These are phyloP conservation scores for Penicillium crystallinum DNA, from an alignment of 495 filamentous ascomycete genomes.

Conservation along the genomic window DNA sequence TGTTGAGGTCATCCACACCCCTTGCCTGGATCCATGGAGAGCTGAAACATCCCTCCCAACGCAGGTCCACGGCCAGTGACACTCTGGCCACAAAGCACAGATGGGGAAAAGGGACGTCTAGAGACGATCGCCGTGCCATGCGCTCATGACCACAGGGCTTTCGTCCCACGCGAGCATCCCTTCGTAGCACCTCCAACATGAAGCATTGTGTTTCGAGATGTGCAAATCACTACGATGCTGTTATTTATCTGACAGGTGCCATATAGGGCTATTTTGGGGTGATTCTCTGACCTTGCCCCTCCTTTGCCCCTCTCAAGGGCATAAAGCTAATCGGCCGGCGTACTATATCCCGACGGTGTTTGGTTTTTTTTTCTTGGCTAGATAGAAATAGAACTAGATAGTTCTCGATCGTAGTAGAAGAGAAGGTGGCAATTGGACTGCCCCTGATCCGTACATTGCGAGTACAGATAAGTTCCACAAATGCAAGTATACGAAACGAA, in stretches of 20 bases:
- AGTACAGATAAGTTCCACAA: not conserved
- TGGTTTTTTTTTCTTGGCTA: too few species aligned
- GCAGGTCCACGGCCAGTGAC: slow-evolving; percentile 6
- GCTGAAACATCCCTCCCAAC: slow-evolving; percentile 15
- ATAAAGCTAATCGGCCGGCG: not conserved
- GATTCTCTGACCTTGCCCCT: not conserved
- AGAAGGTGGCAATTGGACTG: not conserved
- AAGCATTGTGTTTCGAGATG: not conserved
- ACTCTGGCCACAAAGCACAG: not conserved
- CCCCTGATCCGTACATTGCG: not conserved
- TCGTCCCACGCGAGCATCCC: not conserved
- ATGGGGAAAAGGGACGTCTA: not conserved
- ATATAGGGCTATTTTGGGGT: too few species aligned
- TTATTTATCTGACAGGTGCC: too few species aligned
- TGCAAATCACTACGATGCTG: not conserved
- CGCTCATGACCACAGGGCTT: not conserved
- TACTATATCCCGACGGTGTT: too few species aligned
- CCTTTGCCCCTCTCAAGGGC: not conserved
- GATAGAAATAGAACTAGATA: too few species aligned
- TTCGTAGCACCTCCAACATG: not conserved
- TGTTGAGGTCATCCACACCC: slow-evolving; percentile 6
- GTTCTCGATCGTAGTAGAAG: too few species aligned
- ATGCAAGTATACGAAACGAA: not conserved
- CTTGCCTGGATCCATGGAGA: slow-evolving; percentile 11
- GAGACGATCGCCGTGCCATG: not conserved